Percentiles rank a stretch among this genome's conserved stretches.
Conservation (phyloP, 176 grass and related monocot species). For the Phragmites australis region DNA sequence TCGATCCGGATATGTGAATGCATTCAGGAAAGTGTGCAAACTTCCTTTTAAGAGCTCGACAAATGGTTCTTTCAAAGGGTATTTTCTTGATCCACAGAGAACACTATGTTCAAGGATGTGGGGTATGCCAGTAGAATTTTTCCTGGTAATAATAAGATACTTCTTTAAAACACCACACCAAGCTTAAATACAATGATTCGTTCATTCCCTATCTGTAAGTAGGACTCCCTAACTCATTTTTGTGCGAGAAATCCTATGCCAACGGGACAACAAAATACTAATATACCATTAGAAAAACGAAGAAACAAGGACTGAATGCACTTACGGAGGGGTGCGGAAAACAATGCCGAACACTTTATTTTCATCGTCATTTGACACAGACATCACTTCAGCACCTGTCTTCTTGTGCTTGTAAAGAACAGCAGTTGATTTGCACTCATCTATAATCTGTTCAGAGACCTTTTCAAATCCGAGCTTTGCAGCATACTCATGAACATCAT, state of each 20-base stretch:
- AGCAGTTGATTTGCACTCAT: slow-evolving; percentile 92
- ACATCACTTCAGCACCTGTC: slow-evolving; percentile 94
- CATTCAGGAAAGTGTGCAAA: slow-evolving; percentile 96
- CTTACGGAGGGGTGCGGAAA: slow-evolving; percentile 98
- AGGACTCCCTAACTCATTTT: background rate
- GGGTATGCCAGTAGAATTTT: slow-evolving; percentile 97
- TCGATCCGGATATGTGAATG: slow-evolving; percentile 97
- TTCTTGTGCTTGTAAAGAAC: slow-evolving; percentile 95
- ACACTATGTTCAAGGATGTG: slow-evolving; percentile 99
- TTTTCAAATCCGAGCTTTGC: slow-evolving; percentile 84
- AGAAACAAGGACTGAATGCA: slow-evolving; percentile 28
- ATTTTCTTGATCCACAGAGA: slow-evolving; percentile 94
- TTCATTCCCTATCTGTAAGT: background rate
- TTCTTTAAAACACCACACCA: slow-evolving; percentile 24
- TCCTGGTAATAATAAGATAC: slow-evolving; percentile 52
- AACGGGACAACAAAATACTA: background rate
- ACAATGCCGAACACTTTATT: slow-evolving; percentile 99
- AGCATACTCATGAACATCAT: slow-evolving; percentile 70
- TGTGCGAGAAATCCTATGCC: background rate
- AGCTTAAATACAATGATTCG: background rate
- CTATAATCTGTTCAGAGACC: slow-evolving; percentile 81
- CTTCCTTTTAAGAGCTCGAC: slow-evolving; percentile 97
- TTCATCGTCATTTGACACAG: slow-evolving; percentile 82
- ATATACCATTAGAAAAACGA: background rate
- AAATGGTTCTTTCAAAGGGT: slow-evolving; percentile 99